Conservation (phyloP, 129 eudicot genomes). For the Flaveria sonorensis region DNA sequence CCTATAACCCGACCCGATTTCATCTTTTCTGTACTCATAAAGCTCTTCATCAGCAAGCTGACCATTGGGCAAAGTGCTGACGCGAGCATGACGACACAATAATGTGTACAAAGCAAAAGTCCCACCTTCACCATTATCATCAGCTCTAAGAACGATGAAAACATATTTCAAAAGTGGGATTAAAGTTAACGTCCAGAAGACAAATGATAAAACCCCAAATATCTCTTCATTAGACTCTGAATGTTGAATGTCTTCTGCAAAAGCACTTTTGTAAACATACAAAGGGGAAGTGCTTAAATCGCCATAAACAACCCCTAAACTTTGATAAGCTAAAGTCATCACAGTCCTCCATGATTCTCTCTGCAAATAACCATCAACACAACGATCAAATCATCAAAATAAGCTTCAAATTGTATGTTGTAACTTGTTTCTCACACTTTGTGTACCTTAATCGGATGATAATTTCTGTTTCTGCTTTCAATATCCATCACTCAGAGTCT, state of each 20-base stretch:
- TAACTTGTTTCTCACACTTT: not conserved
- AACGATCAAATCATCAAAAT: not conserved
- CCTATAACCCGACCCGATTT: constrained; percentile 32
- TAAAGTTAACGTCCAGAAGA: constrained; percentile 84
- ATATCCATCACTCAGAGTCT: constrained; percentile 59
- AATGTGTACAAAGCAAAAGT: constrained; percentile 84
- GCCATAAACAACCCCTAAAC: constrained; percentile 89
- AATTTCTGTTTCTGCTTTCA: constrained; percentile 46
- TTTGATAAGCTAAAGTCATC: constrained; percentile 76
- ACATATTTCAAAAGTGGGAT: constrained; percentile 80
- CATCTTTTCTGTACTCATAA: constrained; percentile 64
- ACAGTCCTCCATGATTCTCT: constrained; percentile 80
- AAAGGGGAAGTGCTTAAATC: constrained; percentile 87
- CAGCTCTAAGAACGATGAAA: constrained; percentile 77
- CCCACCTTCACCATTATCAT: constrained; percentile 95
- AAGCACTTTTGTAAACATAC: constrained; percentile 78
- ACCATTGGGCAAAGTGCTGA: constrained; percentile 80
- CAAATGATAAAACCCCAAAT: constrained; percentile 73
- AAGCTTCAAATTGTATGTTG: not conserved
- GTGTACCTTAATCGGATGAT: constrained; percentile 63
- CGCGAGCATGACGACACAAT: constrained; percentile 76
- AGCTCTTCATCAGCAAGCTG: constrained; percentile 82
- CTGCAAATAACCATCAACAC: constrained; percentile 39
- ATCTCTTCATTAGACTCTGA: constrained; percentile 84
- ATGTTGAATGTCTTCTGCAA: constrained; percentile 87